Percentiles rank a stretch among this genome's conserved stretches.
These are phyloP conservation scores for Amaranthus palmeri DNA, from an alignment of 148 eudicot genomes.

Conservation along the genomic window DNA sequence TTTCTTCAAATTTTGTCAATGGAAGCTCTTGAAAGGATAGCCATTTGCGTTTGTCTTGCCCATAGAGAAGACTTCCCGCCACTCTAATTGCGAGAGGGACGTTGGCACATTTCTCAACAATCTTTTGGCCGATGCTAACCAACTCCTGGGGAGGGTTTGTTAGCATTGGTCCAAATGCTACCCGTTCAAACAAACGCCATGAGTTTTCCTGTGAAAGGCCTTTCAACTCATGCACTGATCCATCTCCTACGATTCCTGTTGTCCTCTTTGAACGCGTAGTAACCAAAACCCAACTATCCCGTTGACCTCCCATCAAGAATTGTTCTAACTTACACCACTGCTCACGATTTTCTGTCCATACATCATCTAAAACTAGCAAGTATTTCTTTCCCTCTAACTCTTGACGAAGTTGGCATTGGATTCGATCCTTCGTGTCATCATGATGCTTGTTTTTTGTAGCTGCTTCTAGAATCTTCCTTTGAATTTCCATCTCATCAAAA, in stretches of 20 bases:
- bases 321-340: conserved; percentile 5
- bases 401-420: conserved; percentile 3
- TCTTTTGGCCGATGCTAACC: neutral
- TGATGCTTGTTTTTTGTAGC: neutral
- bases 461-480: neutral
- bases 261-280: neutral
- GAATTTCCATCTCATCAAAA: neutral
- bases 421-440: neutral
- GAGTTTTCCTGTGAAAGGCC: neutral
- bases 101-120: neutral
- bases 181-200: neutral
- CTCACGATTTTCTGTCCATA: neutral
- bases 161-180: neutral
- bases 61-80: conserved; percentile 4
- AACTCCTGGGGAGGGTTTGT: neutral
- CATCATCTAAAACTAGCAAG: conserved; percentile 7
- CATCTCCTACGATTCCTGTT: conserved; percentile 2
- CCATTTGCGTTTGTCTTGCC: conserved; percentile 1
- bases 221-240: neutral
- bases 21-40: neutral
- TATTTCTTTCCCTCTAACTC: neutral
- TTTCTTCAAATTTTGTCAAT: neutral
- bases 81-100: conserved; percentile 6
- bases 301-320: neutral
- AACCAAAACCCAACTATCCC: neutral